Evolutionary conservation across 352 stramenopile genomes (phyloP).

Genomic region (Phytophthora tentaculata): DNA sequence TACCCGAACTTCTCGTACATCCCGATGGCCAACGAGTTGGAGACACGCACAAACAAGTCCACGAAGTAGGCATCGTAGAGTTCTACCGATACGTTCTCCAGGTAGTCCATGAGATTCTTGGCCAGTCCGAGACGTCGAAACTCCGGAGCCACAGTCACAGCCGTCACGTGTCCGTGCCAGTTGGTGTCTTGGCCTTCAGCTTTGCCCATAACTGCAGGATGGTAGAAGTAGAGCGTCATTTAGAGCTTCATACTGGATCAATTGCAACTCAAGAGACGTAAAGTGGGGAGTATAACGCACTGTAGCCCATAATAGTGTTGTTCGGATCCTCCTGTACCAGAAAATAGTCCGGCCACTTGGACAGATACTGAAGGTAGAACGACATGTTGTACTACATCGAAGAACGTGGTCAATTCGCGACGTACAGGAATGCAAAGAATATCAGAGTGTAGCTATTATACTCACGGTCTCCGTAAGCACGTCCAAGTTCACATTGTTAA

Average conservation of each 20-base stretch:
- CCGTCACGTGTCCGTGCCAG: conserved; percentile 98
- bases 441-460: conserved; percentile 1
- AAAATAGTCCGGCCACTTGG: conserved; percentile 98
- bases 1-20: conserved; percentile 96
- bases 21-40: conserved; percentile 92
- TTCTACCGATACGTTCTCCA: conserved; percentile 88
- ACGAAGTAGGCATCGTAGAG: conserved; percentile 97
- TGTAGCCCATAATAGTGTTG: conserved; percentile 96
- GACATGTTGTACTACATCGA: conserved; percentile 93
- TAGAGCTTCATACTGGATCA: conserved; percentile 2
- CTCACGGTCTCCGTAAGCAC: conserved; percentile 94
- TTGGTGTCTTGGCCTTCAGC: conserved; percentile 94
- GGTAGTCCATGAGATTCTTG: conserved; percentile 94
- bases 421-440: background rate
- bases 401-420: conserved; percentile 21
- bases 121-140: conserved; percentile 94
- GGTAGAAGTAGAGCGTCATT: conserved; percentile 9
- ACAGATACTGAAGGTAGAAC: conserved; percentile 98
- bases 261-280: conserved; percentile 4
- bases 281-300: conserved; percentile 35
- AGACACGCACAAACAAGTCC: conserved; percentile 98
- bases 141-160: conserved; percentile 96
- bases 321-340: conserved; percentile 94
- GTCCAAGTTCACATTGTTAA: conserved; percentile 99
- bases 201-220: conserved; percentile 93